Evolutionary conservation across 305 asterid species (phyloP), one percentile per base, ranked within the genome.

Genomic region (Rubia peregrina): DNA sequence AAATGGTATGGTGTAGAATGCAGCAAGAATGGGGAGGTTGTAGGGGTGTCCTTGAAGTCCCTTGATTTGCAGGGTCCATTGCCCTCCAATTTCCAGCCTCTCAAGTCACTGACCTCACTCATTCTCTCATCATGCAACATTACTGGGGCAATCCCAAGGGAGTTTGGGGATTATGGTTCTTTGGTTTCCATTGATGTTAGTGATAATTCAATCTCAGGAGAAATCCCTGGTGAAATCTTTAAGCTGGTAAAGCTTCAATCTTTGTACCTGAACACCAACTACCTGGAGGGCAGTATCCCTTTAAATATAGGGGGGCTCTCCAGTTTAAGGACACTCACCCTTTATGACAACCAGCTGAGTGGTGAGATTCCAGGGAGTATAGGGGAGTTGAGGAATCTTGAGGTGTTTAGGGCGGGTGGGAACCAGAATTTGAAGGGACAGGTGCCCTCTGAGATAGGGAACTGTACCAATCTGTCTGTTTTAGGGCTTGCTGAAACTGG

Each of bases 401-500:
- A 91, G 24, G 75, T 82, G 0, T 75, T 94, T 76, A 75, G 99
- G 71, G 95, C 93, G 9, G 99, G 99, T 6, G 99, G 99, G 49
- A 94, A 94, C 67, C 90, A 84, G 61, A 87, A 94, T 77, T 89
- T 94, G 26, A 79, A 78, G 26, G 99, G 99, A 0, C 84, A 74
- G 43, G 69, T 94, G 77, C 99, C 99, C 22, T 24, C 0, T 6
- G 98, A 87, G 82, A 85, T 94, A 67, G 98, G 99, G 7, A 89
- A 85, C 85, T 94, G 99, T 84, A 79, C 82, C 10, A 89, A 77
- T 40, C 77, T 94, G 82, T 44, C 65, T 2, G 44, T 85, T 0
- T 83, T 94, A 7, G 99, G 99, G 76, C 82, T 94, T 9, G 98
- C 99, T 0, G 99, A 89, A 68, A 91, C 99, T 24, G 61, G 90